Evolutionary conservation across 371 early-diverging fungal species (phyloP).

Genomic region (Syncephalastrum racemosum): DNA sequence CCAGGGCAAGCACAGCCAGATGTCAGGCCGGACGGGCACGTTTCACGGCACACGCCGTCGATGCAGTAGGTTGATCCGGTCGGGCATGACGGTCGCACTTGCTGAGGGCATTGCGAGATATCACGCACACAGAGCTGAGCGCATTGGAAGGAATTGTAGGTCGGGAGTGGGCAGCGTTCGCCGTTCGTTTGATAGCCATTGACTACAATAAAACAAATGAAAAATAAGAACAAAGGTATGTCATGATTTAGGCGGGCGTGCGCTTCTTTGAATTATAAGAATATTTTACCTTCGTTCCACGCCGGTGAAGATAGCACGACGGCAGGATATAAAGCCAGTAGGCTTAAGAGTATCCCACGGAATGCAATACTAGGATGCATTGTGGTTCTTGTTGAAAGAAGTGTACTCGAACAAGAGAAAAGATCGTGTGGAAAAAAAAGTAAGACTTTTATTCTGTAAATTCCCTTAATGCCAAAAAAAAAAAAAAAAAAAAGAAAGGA

Average conservation of each 20-base stretch:
- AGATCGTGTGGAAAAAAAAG: too few relatives aligned
- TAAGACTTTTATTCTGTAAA: too few relatives aligned
- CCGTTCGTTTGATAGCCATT: slow-evolving; percentile 49
- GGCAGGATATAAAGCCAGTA: neutral
- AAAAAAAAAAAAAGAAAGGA: too few relatives aligned
- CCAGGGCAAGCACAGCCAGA: slow-evolving; percentile 47
- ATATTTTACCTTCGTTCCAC: slow-evolving; percentile 15
- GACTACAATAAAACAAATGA: slow-evolving; percentile 24
- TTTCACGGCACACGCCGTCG: slow-evolving; percentile 50
- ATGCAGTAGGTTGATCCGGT: slow-evolving; percentile 44
- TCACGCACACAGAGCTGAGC: slow-evolving; percentile 54
- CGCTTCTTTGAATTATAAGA: neutral
- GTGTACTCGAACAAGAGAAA: too few relatives aligned
- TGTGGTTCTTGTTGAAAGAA: too few relatives aligned
- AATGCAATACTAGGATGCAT: too few relatives aligned
- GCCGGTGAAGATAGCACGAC: slow-evolving; percentile 10
- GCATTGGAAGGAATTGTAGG: slow-evolving; percentile 41
- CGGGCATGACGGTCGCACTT: slow-evolving; percentile 38
- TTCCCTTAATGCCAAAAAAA: too few relatives aligned
- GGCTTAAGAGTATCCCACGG: neutral
- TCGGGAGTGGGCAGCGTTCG: slow-evolving; percentile 39
- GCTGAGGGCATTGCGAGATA: slow-evolving; percentile 38
- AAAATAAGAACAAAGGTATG: neutral
- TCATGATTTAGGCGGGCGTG: neutral
- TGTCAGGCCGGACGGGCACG: slow-evolving; percentile 27